Conservation (phyloP, 2,329 filamentous ascomycete genomes). For the Aspergillus hiratsukae region DNA sequence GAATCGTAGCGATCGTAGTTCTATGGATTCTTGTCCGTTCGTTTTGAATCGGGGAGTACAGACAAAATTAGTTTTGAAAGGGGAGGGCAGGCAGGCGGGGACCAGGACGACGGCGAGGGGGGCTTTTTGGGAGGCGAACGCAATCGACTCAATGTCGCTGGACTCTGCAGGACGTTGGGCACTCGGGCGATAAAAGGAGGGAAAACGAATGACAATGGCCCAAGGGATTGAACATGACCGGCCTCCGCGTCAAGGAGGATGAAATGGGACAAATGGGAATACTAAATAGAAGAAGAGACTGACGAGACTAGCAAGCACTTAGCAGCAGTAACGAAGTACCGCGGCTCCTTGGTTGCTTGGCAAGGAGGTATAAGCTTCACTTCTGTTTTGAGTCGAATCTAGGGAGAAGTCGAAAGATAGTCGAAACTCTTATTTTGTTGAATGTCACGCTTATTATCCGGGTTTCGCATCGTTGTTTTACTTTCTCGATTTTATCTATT, state of each 20-base stretch:
- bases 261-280: background rate
- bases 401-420: background rate
- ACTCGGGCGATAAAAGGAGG: background rate
- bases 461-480: background rate
- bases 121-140: background rate
- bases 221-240: slow-evolving; percentile 12
- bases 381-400: background rate
- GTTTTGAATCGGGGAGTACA: background rate
- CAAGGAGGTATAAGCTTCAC: background rate
- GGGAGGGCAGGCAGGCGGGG: background rate
- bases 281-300: background rate
- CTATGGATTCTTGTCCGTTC: background rate
- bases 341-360: background rate
- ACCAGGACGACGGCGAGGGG: background rate
- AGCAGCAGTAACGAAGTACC: background rate
- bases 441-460: background rate
- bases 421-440: background rate
- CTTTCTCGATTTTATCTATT: too few species aligned
- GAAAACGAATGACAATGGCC: slow-evolving; percentile 5
- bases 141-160: background rate
- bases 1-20: slow-evolving; percentile 1
- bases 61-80: background rate
- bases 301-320: background rate
- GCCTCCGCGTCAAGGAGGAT: background rate
- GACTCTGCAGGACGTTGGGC: background rate